Percentiles rank a stretch among this genome's conserved stretches.
phyloP scores from a whole-genome alignment of 495 filamentous ascomycete species.

The Penicillium paxilli region DNA sequence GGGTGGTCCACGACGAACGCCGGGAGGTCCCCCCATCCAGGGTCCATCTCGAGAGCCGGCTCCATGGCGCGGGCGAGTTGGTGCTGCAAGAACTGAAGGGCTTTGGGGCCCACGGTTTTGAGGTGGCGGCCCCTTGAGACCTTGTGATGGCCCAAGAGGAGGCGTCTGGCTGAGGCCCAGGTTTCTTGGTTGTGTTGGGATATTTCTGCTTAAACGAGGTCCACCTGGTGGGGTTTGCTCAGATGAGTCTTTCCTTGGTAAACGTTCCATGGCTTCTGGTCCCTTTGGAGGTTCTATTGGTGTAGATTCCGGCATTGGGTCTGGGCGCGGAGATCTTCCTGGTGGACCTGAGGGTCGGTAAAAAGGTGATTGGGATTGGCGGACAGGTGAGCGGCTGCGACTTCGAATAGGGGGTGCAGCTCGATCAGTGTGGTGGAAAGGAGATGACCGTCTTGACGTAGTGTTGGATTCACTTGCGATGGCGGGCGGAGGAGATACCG shows the following conservation, averaged over 20 bases:
- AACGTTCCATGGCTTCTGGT: not conserved
- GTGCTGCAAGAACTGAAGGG: constrained; percentile 55
- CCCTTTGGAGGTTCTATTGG: not conserved
- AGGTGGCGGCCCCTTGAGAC: constrained; percentile 43
- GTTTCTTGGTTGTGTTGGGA: constrained; percentile 39
- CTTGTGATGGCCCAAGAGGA: constrained; percentile 49
- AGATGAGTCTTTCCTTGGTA: not conserved
- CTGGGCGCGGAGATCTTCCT: constrained; percentile 11
- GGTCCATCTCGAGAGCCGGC: constrained; percentile 34
- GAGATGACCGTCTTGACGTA: constrained; percentile 33
- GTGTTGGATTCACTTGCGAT: constrained; percentile 19
- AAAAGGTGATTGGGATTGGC: constrained; percentile 8
- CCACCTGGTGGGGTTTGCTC: constrained; percentile 8
- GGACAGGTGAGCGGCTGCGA: constrained; percentile 22
- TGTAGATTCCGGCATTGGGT: constrained; percentile 7
- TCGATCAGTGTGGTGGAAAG: constrained; percentile 24
- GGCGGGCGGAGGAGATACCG: constrained; percentile 22
- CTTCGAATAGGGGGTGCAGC: constrained; percentile 7
- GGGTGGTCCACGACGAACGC: constrained; percentile 37
- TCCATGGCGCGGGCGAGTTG: constrained; percentile 59
- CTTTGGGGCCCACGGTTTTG: constrained; percentile 48
- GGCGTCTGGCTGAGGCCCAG: constrained; percentile 36
- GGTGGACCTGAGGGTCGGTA: constrained; percentile 7
- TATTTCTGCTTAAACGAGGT: constrained; percentile 12
- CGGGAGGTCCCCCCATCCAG: constrained; percentile 35